Base-by-base conservation (phyloP, 768 basidiomycete genomes). In the Lactifluus pinguis region DNA sequence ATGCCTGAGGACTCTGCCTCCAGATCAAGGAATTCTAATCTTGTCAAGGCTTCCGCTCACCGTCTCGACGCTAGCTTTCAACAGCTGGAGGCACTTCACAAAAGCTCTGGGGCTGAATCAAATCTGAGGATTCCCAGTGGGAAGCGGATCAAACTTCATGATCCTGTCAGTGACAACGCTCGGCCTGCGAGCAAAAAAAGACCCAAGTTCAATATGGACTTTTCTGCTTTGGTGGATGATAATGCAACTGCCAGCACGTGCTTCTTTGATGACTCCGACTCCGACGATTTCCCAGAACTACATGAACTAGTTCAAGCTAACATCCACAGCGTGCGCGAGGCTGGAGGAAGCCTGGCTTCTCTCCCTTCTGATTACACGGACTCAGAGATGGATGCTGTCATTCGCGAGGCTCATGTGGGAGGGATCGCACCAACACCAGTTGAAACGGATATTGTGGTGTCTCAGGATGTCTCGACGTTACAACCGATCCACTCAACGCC, bases 191-290 rank as follows among this genome's bases (percentile, higher is more conserved):
- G 38, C 29, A 65, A 67, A 56, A 52, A 56, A 10, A 71, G 65
- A 42, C 66, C 67, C 14, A 72, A 70, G 53, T 83, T 83, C 62
- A 75, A 81, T 60, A 64, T 86, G 25, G 73, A 80, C 53, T 77
- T 85, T 50, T 69, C 79, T 6, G 71, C 75, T 55, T 60, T 82
- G 25, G 49, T 60, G 53, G 70, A 70, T n/a, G 73, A 73, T 41
- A 51, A 63, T 19, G 52, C 38, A 53, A 55, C 42, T 38, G 42
- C 34, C 14, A 25, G 15, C 8, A n/a, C 38, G 15, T 10, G 15
- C 36, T 21, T 34, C 14, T 21, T 55, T 14, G 42, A 52, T 25
- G 14, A 29, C 29, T 51, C 53, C 50, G 61, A 59, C 41, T 70
- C 69, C 41, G 72, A 73, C 44, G 76, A 74, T 17, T 58, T 77